phyloP scores from a whole-genome alignment of 2,329 filamentous ascomycete species.

The Trichoderma aggressivum region DNA sequence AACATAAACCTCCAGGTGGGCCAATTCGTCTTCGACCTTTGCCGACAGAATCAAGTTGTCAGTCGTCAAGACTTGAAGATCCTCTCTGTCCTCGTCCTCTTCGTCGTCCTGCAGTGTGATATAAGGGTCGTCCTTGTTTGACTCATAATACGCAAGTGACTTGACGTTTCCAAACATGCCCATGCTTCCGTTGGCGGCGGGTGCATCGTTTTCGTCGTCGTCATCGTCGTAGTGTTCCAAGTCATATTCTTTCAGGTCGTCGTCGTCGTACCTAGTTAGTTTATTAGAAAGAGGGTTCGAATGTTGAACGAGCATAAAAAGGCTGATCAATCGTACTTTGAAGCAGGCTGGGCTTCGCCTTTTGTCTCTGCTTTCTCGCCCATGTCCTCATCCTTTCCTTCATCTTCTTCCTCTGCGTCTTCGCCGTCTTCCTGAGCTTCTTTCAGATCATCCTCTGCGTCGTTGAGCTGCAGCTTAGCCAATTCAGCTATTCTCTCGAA shows the following conservation, averaged over 20 bases:
- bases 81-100: slow-evolving; percentile 82
- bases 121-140: slow-evolving; percentile 93
- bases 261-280: slow-evolving; percentile 59
- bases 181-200: slow-evolving; percentile 63
- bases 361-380: slow-evolving; percentile 22
- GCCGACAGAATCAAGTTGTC: slow-evolving; percentile 91
- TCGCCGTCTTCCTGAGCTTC: slow-evolving; percentile 55
- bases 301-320: neutral
- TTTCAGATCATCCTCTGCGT: slow-evolving; percentile 82
- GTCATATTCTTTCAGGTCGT: slow-evolving; percentile 93
- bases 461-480: slow-evolving; percentile 78
- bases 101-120: slow-evolving; percentile 76
- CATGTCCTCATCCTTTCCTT: slow-evolving; percentile 25
- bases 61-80: slow-evolving; percentile 85
- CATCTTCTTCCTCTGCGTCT: slow-evolving; percentile 16
- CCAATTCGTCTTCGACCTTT: slow-evolving; percentile 94
- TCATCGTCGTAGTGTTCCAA: slow-evolving; percentile 97
- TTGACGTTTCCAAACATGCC: slow-evolving; percentile 96
- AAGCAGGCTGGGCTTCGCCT: slow-evolving; percentile 32
- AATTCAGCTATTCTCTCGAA: slow-evolving; percentile 72
- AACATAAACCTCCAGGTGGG: slow-evolving; percentile 93
- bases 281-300: slow-evolving; percentile 20
- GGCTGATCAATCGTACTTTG: slow-evolving; percentile 33
- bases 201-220: slow-evolving; percentile 58
- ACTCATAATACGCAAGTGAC: slow-evolving; percentile 88